Evolutionary conservation across 1,284 basidiomycete genomes (phyloP).

Genomic region (Athelia psychrophila): DNA sequence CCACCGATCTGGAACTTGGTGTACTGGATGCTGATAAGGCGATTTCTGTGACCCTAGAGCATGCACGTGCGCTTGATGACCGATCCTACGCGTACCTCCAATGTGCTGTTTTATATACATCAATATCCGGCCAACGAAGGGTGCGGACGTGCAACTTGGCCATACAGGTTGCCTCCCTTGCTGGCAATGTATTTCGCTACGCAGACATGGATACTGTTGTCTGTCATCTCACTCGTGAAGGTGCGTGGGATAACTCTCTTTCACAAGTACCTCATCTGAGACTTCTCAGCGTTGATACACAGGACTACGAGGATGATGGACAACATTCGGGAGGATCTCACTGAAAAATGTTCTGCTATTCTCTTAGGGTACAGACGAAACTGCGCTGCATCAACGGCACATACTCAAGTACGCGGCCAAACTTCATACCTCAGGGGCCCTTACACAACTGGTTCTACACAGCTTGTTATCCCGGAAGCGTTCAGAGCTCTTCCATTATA

Average conservation of each 20-base stretch:
- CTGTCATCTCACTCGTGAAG: slow-evolving; percentile 75
- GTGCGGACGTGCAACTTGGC: slow-evolving; percentile 88
- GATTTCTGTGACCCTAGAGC: slow-evolving; percentile 63
- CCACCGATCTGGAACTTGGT: slow-evolving; percentile 81
- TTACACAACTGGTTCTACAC: background rate
- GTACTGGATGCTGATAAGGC: slow-evolving; percentile 82
- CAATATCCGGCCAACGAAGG: slow-evolving; percentile 73
- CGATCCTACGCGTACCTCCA: slow-evolving; percentile 84
- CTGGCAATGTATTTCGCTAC: slow-evolving; percentile 90
- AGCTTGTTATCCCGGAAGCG: slow-evolving; percentile 94
- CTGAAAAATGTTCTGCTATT: slow-evolving; percentile 83
- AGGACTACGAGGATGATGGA: slow-evolving; percentile 63
- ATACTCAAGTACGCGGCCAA: slow-evolving; percentile 68
- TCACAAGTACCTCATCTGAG: slow-evolving; percentile 2
- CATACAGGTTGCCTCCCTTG: slow-evolving; percentile 77
- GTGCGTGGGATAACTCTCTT: slow-evolving; percentile 38
- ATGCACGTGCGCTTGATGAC: slow-evolving; percentile 71
- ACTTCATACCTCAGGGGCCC: background rate
- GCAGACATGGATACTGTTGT: slow-evolving; percentile 91
- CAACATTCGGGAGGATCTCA: slow-evolving; percentile 81
- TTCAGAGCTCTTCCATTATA: slow-evolving; percentile 90
- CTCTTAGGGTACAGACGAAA: slow-evolving; percentile 88
- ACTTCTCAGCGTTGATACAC: slow-evolving; percentile 61
- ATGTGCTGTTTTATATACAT: slow-evolving; percentile 91
- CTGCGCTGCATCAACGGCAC: slow-evolving; percentile 82